Conservation (phyloP, 2,329 filamentous ascomycete genomes). For the Xylaria sp. region DNA sequence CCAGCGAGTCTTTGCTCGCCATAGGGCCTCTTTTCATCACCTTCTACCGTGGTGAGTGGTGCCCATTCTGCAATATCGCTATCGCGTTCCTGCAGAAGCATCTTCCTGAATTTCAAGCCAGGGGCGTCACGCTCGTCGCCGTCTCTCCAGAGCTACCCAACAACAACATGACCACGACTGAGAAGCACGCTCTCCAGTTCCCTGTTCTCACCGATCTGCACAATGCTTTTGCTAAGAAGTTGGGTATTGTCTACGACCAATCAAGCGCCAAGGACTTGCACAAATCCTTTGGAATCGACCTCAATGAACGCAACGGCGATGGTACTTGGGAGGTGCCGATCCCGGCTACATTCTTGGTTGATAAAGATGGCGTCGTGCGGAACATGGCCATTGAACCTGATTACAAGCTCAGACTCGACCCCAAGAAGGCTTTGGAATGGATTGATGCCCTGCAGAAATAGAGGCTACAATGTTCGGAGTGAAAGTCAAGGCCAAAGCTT, state of each 20-base stretch:
- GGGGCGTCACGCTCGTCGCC: conserved; percentile 56
- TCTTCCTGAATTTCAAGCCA: conserved; percentile 51
- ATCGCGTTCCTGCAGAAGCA: conserved; percentile 52
- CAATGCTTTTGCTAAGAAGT: conserved; percentile 49
- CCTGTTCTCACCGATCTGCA: conserved; percentile 54
- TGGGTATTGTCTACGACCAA: conserved; percentile 52
- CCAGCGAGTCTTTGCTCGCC: conserved; percentile 48
- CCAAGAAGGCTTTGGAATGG: conserved; percentile 51
- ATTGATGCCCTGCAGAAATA: conserved; percentile 42
- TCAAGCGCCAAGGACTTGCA: conserved; percentile 41
- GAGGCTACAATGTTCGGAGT: neutral
- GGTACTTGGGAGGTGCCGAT: conserved; percentile 54
- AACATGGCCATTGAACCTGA: conserved; percentile 54
- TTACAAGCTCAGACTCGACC: conserved; percentile 53
- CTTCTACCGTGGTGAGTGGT: conserved; percentile 62
- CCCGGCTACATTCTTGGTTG: conserved; percentile 54
- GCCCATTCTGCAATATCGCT: conserved; percentile 58
- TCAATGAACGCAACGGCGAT: conserved; percentile 52
- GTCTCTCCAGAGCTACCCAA: conserved; percentile 57
- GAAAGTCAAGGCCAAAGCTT: neutral
- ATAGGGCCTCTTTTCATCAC: conserved; percentile 52
- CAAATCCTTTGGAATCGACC: conserved; percentile 47
- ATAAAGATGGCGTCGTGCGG: conserved; percentile 43
- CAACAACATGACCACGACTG: conserved; percentile 50
- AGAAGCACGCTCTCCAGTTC: conserved; percentile 56